Base-by-base conservation (phyloP, 257 asterid species). In the Solanum neorickii region DNA sequence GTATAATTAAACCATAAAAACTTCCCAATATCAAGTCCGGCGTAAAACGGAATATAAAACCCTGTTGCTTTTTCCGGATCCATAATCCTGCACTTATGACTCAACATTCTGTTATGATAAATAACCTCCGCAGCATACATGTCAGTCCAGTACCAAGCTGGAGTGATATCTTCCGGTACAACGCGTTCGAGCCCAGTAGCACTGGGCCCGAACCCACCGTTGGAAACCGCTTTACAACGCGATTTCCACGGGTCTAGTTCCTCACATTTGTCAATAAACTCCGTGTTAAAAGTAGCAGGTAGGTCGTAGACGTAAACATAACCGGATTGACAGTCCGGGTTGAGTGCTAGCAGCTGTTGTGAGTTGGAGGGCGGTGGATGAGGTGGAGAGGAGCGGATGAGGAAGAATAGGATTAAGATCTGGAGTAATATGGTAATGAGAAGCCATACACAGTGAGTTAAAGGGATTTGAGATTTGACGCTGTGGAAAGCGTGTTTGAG, bases 1-100 rank as follows among this genome's bases (percentile, higher is more conserved):
- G 95, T 92, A 87, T 92, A 92, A 86, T 91, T 92, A 29, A n/a
- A 39, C 95, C 96, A 94, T 5, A 94, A 66, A 91, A 92, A 84
- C 83, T 87, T 93, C 1, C 94, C 95, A 6, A 92, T 93, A 3
- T 93, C 94, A 87, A 94, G 92, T 10, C 98, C 98, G 11, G 92
- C 96, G 87, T 94, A 94, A 33, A 93, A 94, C 3, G 96, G 96
- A 7, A 93, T 89, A 88, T 92, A 94, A 88, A 88, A 93, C n/a
- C 93, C 95, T n/a, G 91, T 23, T 11, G 98, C 98, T 3, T 91
- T 87, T 37, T 89, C 88, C 21, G 93, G 91, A 88, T 92, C 89
- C 74, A 72, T 4, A 13, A 94, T 93, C 16, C 95, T 85, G 88
- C 97, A 94, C 74, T 83, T 91, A 52, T 94, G 90, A 6, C 66